A percentile compares a stretch with the other conserved stretches of the same genome.
phyloP scores from a whole-genome alignment of 2,329 filamentous ascomycete genomes.

The Dichotomopilus funicola region DNA sequence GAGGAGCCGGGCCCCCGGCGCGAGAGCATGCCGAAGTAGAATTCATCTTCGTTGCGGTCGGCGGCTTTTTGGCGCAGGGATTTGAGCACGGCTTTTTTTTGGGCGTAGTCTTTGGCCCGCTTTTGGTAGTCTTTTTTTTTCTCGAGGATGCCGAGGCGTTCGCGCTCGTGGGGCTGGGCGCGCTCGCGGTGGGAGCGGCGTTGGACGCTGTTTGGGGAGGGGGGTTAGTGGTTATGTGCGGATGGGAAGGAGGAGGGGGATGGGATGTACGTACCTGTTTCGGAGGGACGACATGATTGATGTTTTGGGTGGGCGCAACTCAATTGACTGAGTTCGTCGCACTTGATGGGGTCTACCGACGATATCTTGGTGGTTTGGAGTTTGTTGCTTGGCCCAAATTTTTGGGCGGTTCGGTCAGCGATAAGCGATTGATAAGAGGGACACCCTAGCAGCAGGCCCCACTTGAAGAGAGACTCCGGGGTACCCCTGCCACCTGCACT shows the following conservation, averaged over 20 bases:
- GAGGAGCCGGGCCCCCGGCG: constrained; percentile 47
- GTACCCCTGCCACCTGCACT: too few relatives aligned
- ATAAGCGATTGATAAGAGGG: background rate
- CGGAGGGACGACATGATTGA: constrained; percentile 23
- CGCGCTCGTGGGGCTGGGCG: constrained; percentile 74
- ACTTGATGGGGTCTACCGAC: background rate
- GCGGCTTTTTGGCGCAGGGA: constrained; percentile 54
- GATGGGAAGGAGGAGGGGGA: too few relatives aligned
- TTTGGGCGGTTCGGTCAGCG: constrained; percentile 9
- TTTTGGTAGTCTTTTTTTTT: constrained; percentile 81
- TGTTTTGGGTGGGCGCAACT: background rate
- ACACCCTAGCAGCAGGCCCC: too few relatives aligned
- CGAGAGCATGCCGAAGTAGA: constrained; percentile 65
- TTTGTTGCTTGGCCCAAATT: constrained; percentile 3
- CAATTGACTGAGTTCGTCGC: background rate
- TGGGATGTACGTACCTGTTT: constrained; percentile 21
- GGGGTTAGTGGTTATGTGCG: too few relatives aligned
- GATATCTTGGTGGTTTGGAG: background rate
- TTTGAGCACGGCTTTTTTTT: constrained; percentile 57
- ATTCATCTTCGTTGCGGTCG: constrained; percentile 65
- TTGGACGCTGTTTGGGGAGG: constrained; percentile 22
- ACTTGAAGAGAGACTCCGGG: too few relatives aligned
- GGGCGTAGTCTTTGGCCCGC: constrained; percentile 59
- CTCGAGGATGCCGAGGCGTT: constrained; percentile 85
- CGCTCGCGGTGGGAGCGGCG: constrained; percentile 73